Evolutionary conservation across 306 rosid genomes (phyloP).

Genomic region (Canavalia ensiformis): DNA sequence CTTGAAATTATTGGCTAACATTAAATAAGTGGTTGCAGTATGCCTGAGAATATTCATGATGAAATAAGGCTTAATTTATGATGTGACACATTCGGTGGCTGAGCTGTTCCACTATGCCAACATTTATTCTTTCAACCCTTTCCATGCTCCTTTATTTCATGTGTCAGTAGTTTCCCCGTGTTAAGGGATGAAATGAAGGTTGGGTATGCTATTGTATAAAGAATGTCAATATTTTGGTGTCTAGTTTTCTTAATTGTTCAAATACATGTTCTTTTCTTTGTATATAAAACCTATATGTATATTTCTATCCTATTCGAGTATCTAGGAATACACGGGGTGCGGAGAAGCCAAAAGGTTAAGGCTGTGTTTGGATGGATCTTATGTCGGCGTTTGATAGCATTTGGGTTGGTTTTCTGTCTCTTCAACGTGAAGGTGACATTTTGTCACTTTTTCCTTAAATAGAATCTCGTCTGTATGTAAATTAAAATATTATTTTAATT

Average conservation of each 20-base stretch:
- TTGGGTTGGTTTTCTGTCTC: too few species aligned
- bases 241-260: conserved; percentile 31
- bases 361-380: too few species aligned
- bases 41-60: conserved; percentile 49
- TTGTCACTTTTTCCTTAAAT: not conserved
- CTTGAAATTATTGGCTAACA: conserved; percentile 40
- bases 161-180: conserved; percentile 37
- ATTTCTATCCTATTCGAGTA: too few species aligned
- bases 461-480: not conserved
- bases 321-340: too few species aligned
- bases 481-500: too few species aligned
- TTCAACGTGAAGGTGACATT: not conserved
- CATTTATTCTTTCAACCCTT: conserved; percentile 36
- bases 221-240: conserved; percentile 14
- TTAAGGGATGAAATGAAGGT: conserved; percentile 16
- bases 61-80: conserved; percentile 41
- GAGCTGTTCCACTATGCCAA: conserved; percentile 44
- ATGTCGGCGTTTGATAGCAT: too few species aligned
- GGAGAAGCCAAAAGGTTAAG: too few species aligned
- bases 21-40: conserved; percentile 42
- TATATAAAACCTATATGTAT: not conserved
- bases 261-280: not conserved
- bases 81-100: conserved; percentile 33
- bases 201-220: conserved; percentile 25
- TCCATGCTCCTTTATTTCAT: not conserved